Conservation (phyloP, 2,329 filamentous ascomycete genomes). For the Stagonosporopsis chrysanthemi region DNA sequence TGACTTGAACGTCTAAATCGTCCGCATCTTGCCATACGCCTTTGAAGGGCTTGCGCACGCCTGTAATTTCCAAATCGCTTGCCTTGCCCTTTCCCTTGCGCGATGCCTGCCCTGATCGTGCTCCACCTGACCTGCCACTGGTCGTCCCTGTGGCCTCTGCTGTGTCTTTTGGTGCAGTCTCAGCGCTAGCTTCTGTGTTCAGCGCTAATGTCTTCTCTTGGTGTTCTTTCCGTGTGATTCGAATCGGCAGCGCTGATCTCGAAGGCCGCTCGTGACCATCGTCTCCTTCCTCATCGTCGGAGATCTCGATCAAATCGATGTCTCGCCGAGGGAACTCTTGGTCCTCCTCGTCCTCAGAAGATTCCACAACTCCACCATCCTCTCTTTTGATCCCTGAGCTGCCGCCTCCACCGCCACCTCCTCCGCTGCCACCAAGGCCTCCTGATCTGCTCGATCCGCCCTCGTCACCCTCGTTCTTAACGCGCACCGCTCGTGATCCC, state of each 20-base stretch:
- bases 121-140: slow-evolving; percentile 29
- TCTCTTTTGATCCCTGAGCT: slow-evolving; percentile 35
- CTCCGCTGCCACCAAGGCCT: slow-evolving; percentile 18
- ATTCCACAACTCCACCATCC: slow-evolving; percentile 55
- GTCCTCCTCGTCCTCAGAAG: slow-evolving; percentile 61
- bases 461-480: slow-evolving; percentile 45
- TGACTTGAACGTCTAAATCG: slow-evolving; percentile 54
- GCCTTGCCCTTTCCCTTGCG: slow-evolving; percentile 52
- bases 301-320: slow-evolving; percentile 67
- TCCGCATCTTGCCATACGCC: slow-evolving; percentile 56
- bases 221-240: slow-evolving; percentile 64
- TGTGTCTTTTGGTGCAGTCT: slow-evolving; percentile 52
- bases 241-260: slow-evolving; percentile 55
- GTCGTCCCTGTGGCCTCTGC: slow-evolving; percentile 44
- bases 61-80: slow-evolving; percentile 54
- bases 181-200: slow-evolving; percentile 61
- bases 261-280: slow-evolving; percentile 30
- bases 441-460: slow-evolving; percentile 27
- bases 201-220: slow-evolving; percentile 62
- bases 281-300: slow-evolving; percentile 60
- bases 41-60: slow-evolving; percentile 52
- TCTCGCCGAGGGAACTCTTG: slow-evolving; percentile 55
- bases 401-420: slow-evolving; percentile 18
- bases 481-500: slow-evolving; percentile 39
- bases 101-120: slow-evolving; percentile 27